A percentile compares a stretch with the other conserved stretches of the same genome.
These are phyloP conservation scores for Eucalyptus regnans DNA, from an alignment of 345 rosid genomes.

Conservation along the genomic window DNA sequence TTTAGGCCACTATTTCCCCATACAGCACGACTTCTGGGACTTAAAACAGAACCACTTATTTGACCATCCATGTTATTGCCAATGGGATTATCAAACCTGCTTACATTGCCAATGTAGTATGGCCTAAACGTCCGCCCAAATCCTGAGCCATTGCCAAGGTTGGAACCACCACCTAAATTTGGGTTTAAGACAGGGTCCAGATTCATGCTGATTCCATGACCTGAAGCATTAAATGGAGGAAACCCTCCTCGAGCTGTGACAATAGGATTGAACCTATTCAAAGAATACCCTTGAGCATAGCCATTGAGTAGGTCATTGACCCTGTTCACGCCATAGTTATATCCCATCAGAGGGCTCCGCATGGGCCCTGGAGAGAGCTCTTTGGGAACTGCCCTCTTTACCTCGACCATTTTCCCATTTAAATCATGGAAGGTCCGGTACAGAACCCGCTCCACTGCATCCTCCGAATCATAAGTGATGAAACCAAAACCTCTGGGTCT, in stretches of 20 bases:
- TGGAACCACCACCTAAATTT: conserved; percentile 46
- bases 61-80: conserved; percentile 40
- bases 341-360: conserved; percentile 65
- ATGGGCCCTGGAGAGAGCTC: conserved; percentile 60
- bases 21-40: conserved; percentile 44
- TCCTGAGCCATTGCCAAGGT: conserved; percentile 46
- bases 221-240: conserved; percentile 40
- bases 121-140: conserved; percentile 54
- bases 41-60: conserved; percentile 48
- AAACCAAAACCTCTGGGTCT: conserved; percentile 99
- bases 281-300: conserved; percentile 60
- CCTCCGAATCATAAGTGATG: conserved; percentile 90
- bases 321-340: conserved; percentile 52
- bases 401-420: conserved; percentile 97
- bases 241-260: conserved; percentile 49
- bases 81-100: conserved; percentile 58
- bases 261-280: conserved; percentile 69
- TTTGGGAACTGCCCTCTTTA: conserved; percentile 94
- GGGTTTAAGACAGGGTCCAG: conserved; percentile 59
- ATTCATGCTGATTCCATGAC: conserved; percentile 62
- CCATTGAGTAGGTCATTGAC: conserved; percentile 55
- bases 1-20: conserved; percentile 72
- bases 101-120: conserved; percentile 44
- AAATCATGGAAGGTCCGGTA: conserved; percentile 89
- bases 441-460: conserved; percentile 85